A percentile compares a stretch with the other conserved stretches of the same genome.
Conservation (phyloP, 139 green algal species). For the Pleodorina starrii region DNA sequence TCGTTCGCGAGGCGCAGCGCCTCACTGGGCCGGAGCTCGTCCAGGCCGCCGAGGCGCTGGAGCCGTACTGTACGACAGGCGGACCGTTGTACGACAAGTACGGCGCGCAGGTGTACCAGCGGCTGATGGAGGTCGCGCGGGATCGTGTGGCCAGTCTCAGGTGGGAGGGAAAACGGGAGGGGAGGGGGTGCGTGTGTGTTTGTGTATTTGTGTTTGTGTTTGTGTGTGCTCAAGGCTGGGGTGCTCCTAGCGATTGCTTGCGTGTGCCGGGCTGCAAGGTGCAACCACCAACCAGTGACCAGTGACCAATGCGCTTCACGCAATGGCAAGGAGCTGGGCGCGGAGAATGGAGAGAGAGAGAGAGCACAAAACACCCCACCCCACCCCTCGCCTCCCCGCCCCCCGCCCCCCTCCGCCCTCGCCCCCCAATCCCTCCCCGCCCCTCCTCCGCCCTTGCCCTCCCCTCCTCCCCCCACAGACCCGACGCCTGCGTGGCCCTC, state of each 20-base stretch:
- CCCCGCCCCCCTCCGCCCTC: background rate
- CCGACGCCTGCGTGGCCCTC: slow-evolving; percentile 26
- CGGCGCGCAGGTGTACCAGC: background rate
- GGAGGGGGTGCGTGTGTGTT: too few relatives aligned
- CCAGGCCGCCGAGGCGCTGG: slow-evolving; percentile 14
- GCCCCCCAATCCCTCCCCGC: too few relatives aligned
- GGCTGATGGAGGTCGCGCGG: background rate
- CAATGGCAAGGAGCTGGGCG: too few relatives aligned
- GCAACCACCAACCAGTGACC: too few relatives aligned
- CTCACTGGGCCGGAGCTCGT: background rate
- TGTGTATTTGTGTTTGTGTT: too few relatives aligned
- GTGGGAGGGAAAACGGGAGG: too few relatives aligned
- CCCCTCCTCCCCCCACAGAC: background rate
- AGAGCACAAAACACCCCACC: too few relatives aligned
- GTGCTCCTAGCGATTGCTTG: too few relatives aligned
- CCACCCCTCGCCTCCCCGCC: background rate
- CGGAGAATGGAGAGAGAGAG: too few relatives aligned
- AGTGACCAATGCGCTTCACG: too few relatives aligned
- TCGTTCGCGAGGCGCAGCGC: background rate
- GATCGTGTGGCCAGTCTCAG: background rate
- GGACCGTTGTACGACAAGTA: slow-evolving; percentile 4
- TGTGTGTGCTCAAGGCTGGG: too few relatives aligned
- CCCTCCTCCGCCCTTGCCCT: background rate
- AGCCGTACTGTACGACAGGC: slow-evolving; percentile 17
- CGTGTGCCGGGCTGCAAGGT: too few relatives aligned